phyloP scores from a whole-genome alignment of 768 basidiomycete genomes.

The Termitomyces sp. region DNA sequence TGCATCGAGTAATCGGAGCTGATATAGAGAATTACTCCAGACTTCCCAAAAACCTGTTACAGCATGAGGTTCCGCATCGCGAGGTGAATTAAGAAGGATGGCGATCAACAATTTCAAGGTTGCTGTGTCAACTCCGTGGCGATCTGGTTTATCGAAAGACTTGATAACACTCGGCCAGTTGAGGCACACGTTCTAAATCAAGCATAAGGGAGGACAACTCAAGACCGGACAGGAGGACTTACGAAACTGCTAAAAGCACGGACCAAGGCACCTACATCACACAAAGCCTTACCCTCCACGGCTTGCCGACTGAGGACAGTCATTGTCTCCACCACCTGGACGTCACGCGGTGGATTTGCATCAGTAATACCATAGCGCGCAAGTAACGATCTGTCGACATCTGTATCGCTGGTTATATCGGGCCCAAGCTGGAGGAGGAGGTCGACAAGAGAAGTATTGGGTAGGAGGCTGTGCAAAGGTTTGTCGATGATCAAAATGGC shows the following conservation, averaged over 20 bases:
- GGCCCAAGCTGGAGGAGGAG: conserved; percentile 72
- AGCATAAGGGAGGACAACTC: conserved; percentile 4
- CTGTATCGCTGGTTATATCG: conserved; percentile 72
- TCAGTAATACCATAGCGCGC: conserved; percentile 75
- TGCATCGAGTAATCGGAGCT: conserved; percentile 83
- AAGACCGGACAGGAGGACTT: conserved; percentile 25
- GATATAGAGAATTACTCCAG: conserved; percentile 84
- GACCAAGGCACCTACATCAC: conserved; percentile 72
- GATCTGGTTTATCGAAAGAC: conserved; percentile 81
- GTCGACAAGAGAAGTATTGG: conserved; percentile 68
- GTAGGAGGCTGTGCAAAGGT: conserved; percentile 44
- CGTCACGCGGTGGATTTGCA: conserved; percentile 63
- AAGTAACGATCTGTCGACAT: conserved; percentile 63
- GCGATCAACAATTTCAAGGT: conserved; percentile 87
- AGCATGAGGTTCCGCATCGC: conserved; percentile 70
- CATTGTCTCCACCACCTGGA: conserved; percentile 67
- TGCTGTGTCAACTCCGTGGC: conserved; percentile 83
- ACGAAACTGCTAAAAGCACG: conserved; percentile 72
- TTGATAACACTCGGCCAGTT: conserved; percentile 82
- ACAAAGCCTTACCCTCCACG: conserved; percentile 65
- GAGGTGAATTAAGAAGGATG: conserved; percentile 77
- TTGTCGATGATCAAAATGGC: neutral
- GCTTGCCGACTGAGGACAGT: conserved; percentile 62
- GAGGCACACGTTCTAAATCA: conserved; percentile 51
- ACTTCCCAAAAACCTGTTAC: conserved; percentile 81